Conservation (phyloP, 2,329 filamentous ascomycete species). For the Blastomyces parvus region DNA sequence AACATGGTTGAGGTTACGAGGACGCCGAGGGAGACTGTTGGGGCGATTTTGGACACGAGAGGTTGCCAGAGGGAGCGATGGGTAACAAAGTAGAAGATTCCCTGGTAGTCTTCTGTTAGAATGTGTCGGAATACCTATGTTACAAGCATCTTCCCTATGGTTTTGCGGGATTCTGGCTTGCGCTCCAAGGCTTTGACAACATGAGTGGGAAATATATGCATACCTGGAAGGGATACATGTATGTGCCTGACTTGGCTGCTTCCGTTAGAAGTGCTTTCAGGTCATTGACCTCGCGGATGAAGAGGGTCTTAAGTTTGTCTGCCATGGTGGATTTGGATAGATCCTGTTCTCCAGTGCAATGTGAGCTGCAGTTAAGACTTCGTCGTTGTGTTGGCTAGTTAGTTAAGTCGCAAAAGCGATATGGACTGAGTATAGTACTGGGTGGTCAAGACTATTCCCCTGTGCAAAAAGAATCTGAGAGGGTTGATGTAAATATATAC, state of each 20-base stretch:
- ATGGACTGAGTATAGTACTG: not conserved
- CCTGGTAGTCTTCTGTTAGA: conserved; percentile 32
- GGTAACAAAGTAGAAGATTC: conserved; percentile 50
- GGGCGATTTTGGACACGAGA: conserved; percentile 46
- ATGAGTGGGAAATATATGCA: not conserved
- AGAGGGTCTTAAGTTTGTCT: conserved; percentile 48
- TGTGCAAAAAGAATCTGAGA: not conserved
- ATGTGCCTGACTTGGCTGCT: conserved; percentile 66
- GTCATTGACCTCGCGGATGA: conserved; percentile 60
- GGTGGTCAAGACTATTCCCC: not conserved
- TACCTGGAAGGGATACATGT: conserved; percentile 74
- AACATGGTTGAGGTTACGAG: conserved; percentile 75
- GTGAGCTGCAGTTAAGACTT: not conserved
- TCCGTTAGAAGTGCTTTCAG: conserved; percentile 55
- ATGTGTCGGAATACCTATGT: not conserved
- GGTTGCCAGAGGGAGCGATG: conserved; percentile 53
- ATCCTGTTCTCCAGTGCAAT: not conserved
- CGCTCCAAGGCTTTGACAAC: not conserved
- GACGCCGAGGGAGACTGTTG: conserved; percentile 60
- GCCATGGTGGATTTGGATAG: conserved; percentile 23
- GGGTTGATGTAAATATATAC: not conserved
- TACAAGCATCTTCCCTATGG: not conserved
- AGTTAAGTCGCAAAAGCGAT: not conserved
- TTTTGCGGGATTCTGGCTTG: conserved; percentile 2
- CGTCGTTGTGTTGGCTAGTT: not conserved